Evolutionary conservation across 352 stramenopile species (phyloP).

Genomic region (Elongisporangium anandrum): DNA sequence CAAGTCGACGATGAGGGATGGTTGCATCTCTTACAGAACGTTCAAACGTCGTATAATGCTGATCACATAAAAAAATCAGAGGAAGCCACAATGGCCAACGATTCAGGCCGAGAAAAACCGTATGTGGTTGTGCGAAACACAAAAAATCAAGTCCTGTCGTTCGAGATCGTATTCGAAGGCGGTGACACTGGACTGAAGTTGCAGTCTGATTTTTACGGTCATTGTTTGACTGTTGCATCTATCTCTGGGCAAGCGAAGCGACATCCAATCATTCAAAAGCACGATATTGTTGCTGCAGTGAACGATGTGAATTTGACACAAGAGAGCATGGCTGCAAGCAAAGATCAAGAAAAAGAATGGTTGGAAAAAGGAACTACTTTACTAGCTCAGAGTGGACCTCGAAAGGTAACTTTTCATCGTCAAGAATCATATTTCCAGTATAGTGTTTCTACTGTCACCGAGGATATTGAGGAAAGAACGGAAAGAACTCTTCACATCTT

Average conservation of each 20-base stretch:
- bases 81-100: constrained; percentile 9
- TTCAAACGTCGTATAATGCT: constrained; percentile 42
- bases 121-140: constrained; percentile 52
- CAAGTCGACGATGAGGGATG: constrained; percentile 45
- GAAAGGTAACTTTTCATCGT: constrained; percentile 39
- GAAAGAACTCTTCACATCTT: constrained; percentile 23
- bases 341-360: constrained; percentile 28
- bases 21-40: constrained; percentile 40
- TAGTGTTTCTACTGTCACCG: background rate
- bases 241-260: constrained; percentile 31
- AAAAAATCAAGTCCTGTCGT: constrained; percentile 57
- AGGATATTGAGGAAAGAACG: constrained; percentile 5
- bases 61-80: constrained; percentile 1
- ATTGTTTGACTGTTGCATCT: constrained; percentile 36
- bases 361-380: constrained; percentile 18
- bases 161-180: constrained; percentile 52
- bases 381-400: constrained; percentile 17
- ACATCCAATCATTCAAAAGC: constrained; percentile 38
- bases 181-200: constrained; percentile 35
- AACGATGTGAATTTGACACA: constrained; percentile 21
- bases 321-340: constrained; percentile 16
- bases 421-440: constrained; percentile 56
- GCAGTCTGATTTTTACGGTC: constrained; percentile 53
- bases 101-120: constrained; percentile 20
- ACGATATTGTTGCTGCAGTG: constrained; percentile 52